A percentile compares a stretch with the other conserved stretches of the same genome.
These are phyloP conservation scores for Ilex aquifolium DNA, from an alignment of 257 asterid genomes.

Conservation along the genomic window DNA sequence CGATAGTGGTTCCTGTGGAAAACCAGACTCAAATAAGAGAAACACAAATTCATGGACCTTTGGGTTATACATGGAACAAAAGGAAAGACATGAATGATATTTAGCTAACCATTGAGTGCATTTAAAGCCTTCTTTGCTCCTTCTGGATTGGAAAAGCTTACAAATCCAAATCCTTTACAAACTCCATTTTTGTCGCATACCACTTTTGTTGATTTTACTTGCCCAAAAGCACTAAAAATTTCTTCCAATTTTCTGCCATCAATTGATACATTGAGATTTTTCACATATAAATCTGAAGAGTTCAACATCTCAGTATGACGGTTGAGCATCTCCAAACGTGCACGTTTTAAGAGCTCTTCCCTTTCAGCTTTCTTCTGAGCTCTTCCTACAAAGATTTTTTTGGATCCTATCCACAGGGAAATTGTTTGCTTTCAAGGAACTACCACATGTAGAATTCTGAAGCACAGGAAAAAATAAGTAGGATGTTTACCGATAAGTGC, in stretches of 20 bases:
- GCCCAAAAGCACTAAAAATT: constrained; percentile 27
- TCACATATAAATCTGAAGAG: constrained; percentile 17
- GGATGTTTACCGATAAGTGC: constrained; percentile 12
- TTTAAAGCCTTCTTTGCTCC: constrained; percentile 28
- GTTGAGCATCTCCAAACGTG: neutral
- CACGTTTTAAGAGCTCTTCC: constrained; percentile 7
- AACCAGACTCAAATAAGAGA: constrained; percentile 3
- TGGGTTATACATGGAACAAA: neutral
- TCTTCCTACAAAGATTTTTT: constrained; percentile 26
- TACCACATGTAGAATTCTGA: neutral
- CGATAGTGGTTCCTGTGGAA: constrained; percentile 18
- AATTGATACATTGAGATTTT: constrained; percentile 24
- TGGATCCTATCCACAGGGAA: constrained; percentile 28
- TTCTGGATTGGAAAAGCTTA: constrained; percentile 19
- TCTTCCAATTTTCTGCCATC: constrained; percentile 19
- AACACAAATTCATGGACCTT: neutral
- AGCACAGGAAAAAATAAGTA: neutral
- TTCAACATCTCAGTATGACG: neutral
- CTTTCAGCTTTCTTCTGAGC: constrained; percentile 30
- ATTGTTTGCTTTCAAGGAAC: neutral
- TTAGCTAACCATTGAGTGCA: constrained; percentile 23
- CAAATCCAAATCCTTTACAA: constrained; percentile 28
- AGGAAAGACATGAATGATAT: neutral
- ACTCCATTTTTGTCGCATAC: constrained; percentile 18
- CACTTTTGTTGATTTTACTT: constrained; percentile 28